Conservation (phyloP, 108 stramenopile genomes). For the Fragilariopsis cylindrus region DNA sequence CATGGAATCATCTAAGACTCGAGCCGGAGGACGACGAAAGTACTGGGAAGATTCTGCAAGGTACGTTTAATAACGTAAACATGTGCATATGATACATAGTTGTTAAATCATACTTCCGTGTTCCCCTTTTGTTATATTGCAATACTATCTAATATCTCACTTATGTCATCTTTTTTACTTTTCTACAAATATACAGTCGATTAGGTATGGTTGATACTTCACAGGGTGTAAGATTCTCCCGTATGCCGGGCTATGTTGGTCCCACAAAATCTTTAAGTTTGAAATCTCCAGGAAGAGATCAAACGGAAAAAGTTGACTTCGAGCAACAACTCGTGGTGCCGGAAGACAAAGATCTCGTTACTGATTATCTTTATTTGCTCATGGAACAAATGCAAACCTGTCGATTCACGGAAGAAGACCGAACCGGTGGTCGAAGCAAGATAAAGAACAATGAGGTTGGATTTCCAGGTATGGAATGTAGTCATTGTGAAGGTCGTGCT, state of each 20-base stretch:
- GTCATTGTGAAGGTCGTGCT: conserved; percentile 71
- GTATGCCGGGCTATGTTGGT: conserved; percentile 39
- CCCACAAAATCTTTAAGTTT: background rate
- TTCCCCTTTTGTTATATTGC: background rate
- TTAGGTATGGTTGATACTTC: conserved; percentile 76
- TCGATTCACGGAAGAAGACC: conserved; percentile 77
- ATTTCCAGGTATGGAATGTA: conserved; percentile 78
- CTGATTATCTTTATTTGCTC: conserved; percentile 57
- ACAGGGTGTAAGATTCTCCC: conserved; percentile 65
- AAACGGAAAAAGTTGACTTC: conserved; percentile 23
- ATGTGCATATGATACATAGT: background rate
- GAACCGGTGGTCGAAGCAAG: conserved; percentile 67
- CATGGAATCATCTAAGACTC: conserved; percentile 45
- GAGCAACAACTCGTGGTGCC: background rate
- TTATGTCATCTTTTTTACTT: background rate
- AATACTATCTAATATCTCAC: background rate
- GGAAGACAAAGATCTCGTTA: conserved; percentile 39
- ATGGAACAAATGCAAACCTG: conserved; percentile 82
- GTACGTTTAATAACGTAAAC: background rate
- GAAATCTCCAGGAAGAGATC: background rate
- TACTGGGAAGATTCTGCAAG: conserved; percentile 80
- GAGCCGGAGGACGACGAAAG: conserved; percentile 68
- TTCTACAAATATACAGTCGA: background rate
- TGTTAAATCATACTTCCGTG: background rate
- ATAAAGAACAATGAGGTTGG: conserved; percentile 60